These are phyloP conservation scores for Plasmodium blacklocki DNA, from an alignment of 169 alveolate genomes.

Conservation along the genomic window DNA sequence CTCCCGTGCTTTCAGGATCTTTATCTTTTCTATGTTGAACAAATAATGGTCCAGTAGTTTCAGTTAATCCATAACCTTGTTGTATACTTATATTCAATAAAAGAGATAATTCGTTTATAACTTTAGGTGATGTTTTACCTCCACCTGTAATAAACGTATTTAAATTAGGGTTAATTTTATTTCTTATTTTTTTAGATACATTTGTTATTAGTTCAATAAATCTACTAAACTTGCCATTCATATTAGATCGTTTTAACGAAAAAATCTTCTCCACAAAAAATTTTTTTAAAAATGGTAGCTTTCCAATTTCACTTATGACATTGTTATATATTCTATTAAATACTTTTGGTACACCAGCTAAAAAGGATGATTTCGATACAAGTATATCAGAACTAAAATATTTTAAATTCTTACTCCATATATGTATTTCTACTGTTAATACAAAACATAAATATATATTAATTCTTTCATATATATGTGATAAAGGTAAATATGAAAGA, in stretches of 20 bases:
- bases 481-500: constrained; percentile 95
- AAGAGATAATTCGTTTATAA: constrained; percentile 23
- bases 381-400: constrained; percentile 6
- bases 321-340: constrained; percentile 25
- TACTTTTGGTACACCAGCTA: constrained; percentile 63
- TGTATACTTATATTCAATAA: constrained; percentile 16
- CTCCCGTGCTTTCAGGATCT: constrained; percentile 15
- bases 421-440: constrained; percentile 11
- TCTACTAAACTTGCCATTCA: background rate
- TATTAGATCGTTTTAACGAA: background rate
- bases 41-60: constrained; percentile 47
- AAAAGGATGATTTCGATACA: background rate
- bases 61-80: constrained; percentile 72
- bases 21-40: constrained; percentile 9
- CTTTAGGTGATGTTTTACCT: constrained; percentile 43
- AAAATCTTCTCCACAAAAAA: constrained; percentile 8
- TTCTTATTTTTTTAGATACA: constrained; percentile 48
- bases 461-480: constrained; percentile 95
- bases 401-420: constrained; percentile 36
- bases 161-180: constrained; percentile 34
- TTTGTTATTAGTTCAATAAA: constrained; percentile 6
- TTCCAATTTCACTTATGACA: constrained; percentile 16
- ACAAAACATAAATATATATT: constrained; percentile 73
- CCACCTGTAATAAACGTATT: constrained; percentile 29
- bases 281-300: constrained; percentile 21